Percentiles rank a stretch among this genome's conserved stretches.
These are phyloP conservation scores for Elaeis guineensis DNA, from an alignment of 176 grass and related monocot genomes.

Conservation along the genomic window DNA sequence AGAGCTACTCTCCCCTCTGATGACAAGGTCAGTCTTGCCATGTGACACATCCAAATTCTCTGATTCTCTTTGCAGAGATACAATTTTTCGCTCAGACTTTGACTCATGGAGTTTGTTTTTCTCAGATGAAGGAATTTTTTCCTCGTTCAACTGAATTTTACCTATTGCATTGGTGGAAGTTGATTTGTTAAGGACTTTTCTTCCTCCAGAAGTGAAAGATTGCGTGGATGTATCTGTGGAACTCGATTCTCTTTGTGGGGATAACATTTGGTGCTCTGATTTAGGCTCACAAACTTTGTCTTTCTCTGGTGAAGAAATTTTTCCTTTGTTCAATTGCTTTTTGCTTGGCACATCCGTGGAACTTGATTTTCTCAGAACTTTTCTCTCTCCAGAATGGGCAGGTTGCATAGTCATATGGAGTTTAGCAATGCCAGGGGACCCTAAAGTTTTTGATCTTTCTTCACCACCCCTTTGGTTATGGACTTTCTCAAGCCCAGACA, in stretches of 20 bases:
- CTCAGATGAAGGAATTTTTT: constrained; percentile 34
- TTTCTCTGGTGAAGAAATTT: constrained; percentile 37
- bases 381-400: constrained; percentile 30
- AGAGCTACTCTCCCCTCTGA: constrained; percentile 12
- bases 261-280: background rate
- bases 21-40: background rate
- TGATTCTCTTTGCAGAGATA: background rate
- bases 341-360: constrained; percentile 12
- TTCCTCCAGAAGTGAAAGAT: too few relatives aligned
- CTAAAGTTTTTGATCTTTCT: constrained; percentile 13
- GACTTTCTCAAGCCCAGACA: background rate
- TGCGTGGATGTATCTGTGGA: too few relatives aligned
- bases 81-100: background rate
- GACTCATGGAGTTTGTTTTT: constrained; percentile 17
- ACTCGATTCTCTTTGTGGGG: background rate
- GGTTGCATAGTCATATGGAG: background rate
- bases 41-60: background rate
- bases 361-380: constrained; percentile 21
- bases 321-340: constrained; percentile 22
- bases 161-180: too few relatives aligned
- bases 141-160: constrained; percentile 31
- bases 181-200: too few relatives aligned
- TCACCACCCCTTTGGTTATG: background rate
- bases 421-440: background rate
- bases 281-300: constrained; percentile 8